Percentiles rank a stretch among this genome's conserved stretches.
phyloP scores from a whole-genome alignment of 495 filamentous ascomycete species.

The Parathielavia appendiculata region DNA sequence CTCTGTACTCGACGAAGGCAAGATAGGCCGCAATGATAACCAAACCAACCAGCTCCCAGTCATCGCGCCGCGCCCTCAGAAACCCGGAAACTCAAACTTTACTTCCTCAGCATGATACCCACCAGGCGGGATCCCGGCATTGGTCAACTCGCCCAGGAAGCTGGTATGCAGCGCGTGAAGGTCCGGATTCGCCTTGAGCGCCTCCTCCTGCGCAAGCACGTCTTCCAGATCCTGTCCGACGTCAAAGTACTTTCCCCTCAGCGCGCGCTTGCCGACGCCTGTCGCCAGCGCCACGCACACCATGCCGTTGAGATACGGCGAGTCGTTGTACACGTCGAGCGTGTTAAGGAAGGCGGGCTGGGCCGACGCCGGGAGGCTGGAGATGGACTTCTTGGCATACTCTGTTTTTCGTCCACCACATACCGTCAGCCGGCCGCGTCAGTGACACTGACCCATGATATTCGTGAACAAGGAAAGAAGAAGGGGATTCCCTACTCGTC shows the following conservation, averaged over 20 bases:
- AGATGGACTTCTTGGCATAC: constrained; percentile 25
- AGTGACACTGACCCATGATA: no score
- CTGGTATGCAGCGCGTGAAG: constrained; percentile 28
- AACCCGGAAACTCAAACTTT: constrained; percentile 31
- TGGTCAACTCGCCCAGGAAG: constrained; percentile 29
- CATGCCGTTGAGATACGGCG: constrained; percentile 36
- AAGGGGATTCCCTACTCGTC: constrained; percentile 27
- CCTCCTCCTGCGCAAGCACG: constrained; percentile 27
- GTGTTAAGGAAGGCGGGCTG: constrained; percentile 17
- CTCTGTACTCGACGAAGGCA: no score
- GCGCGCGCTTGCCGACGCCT: constrained; percentile 26
- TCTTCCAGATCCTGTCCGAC: constrained; percentile 35
- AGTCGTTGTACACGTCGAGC: constrained; percentile 33
- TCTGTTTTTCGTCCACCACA: no score
- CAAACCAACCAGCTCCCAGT: neutral
- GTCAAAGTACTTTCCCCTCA: constrained; percentile 31
- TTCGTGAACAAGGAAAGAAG: neutral
- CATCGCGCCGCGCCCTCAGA: constrained; percentile 6
- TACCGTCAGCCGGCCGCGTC: no score
- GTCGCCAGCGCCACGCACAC: constrained; percentile 31
- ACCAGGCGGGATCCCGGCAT: constrained; percentile 17
- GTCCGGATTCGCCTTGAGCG: constrained; percentile 19
- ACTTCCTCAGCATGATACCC: constrained; percentile 19
- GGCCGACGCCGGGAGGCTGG: constrained; percentile 21
- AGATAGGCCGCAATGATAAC: no score